Percentiles rank a stretch among this genome's conserved stretches.
Evolutionary conservation across 345 rosid genomes (phyloP).

Genomic region (Physaria fendleri): DNA sequence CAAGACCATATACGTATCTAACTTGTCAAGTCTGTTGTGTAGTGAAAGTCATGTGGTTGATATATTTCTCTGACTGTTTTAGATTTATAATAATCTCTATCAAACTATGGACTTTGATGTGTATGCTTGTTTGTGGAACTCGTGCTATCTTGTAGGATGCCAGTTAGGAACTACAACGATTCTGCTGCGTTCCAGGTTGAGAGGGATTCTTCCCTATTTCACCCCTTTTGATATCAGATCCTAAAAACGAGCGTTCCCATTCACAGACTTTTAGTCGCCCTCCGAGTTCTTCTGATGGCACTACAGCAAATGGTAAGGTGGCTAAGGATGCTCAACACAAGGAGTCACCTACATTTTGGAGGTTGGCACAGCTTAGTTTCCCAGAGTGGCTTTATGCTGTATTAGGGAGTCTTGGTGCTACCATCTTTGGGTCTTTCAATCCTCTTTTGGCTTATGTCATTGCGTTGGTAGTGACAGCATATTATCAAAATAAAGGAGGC

Average conservation of each 20-base stretch:
- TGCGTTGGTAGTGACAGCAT: constrained; percentile 73
- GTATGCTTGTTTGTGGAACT: constrained; percentile 8
- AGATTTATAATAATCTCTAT: background rate
- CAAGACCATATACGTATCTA: constrained; percentile 15
- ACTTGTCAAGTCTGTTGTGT: constrained; percentile 2
- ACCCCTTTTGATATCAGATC: constrained; percentile 95
- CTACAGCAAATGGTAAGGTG: constrained; percentile 43
- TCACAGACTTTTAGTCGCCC: constrained; percentile 97
- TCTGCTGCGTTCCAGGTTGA: constrained; percentile 70
- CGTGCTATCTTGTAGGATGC: constrained; percentile 64
- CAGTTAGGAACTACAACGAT: constrained; percentile 62
- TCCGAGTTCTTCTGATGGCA: constrained; percentile 71
- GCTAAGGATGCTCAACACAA: constrained; percentile 44
- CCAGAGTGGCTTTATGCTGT: constrained; percentile 99
- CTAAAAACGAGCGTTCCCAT: constrained; percentile 96
- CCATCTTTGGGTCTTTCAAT: constrained; percentile 95
- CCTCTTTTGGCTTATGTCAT: constrained; percentile 97
- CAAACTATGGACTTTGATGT: constrained; percentile 10
- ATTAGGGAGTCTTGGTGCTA: constrained; percentile 97
- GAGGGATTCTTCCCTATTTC: constrained; percentile 93
- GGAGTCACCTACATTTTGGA: constrained; percentile 82
- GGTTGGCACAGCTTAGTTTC: constrained; percentile 87
- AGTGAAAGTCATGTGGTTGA: constrained; percentile 15
- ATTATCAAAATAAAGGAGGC: constrained; percentile 39
- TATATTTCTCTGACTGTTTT: background rate